These are phyloP conservation scores for Yarrowia deformans DNA, from an alignment of 805 yeast genomes.

Conservation along the genomic window DNA sequence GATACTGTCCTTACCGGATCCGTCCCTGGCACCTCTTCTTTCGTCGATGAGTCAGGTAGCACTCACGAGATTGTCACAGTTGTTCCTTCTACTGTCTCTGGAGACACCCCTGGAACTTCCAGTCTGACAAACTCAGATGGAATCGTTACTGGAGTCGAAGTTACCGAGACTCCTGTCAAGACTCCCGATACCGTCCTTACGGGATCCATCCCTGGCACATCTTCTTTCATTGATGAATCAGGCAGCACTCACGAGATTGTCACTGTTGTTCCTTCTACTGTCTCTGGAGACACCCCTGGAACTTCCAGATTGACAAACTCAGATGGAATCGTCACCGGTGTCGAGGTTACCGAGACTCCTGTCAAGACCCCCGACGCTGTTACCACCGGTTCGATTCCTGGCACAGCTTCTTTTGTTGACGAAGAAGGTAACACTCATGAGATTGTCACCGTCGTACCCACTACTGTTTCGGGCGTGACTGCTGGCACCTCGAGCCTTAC, in stretches of 20 bases:
- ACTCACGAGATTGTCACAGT: not conserved
- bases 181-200: not conserved
- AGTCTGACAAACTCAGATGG: not conserved
- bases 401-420: not conserved
- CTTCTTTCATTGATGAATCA: not conserved
- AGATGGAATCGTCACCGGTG: not conserved
- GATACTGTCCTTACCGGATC: not conserved
- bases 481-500: not conserved
- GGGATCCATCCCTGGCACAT: not conserved
- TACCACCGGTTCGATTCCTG: not conserved
- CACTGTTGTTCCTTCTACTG: not conserved
- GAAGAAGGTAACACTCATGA: not conserved
- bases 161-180: not conserved
- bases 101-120: not conserved
- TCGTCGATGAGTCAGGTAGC: not conserved
- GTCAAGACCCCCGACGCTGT: not conserved
- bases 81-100: not conserved
- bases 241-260: not conserved
- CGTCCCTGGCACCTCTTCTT: not conserved
- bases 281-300: not conserved
- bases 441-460: not conserved
- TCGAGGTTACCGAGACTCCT: not conserved
- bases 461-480: not conserved
- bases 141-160: not conserved
- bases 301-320: not conserved